Base-by-base conservation (phyloP, 192 early-diverging fungal genomes). In the Blastocladiella britannica region DNA sequence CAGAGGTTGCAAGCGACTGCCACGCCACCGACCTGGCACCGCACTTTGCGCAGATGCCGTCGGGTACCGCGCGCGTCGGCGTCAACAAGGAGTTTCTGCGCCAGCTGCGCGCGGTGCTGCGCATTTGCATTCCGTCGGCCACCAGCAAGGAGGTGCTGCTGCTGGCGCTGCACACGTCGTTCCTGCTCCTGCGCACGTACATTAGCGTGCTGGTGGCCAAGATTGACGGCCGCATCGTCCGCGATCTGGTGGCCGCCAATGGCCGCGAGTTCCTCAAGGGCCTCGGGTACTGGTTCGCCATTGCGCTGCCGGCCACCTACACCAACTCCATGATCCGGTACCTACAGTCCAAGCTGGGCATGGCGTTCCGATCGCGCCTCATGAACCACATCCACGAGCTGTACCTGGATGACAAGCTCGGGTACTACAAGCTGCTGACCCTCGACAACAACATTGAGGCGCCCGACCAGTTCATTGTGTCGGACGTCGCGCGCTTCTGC, bases 271-370 rank as follows among this genome's bases (percentile, higher is more conserved):
- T 93, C 61, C 64, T 86, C 31, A 69, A 76, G 3, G 83, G 84
- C 27, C 63, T 93, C 23, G 73, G 74, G 20, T 88, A 85, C 56
- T 97, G 90, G 87, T 90, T 97, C 64, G 77, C 82, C 23, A 89
- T 97, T 63, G 88, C 93, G 15, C 69, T 97, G 5, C 93, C 93
- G 22, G 90, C 93, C 5, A 93, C 90, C 6, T 97, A 92, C 66
- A 97, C 93, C 37, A 96, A 96, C 69, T 87, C 83, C 70, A 96
- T 96, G 93, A 89, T 86, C 69, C 67, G 72, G 53, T 63, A 60
- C 53, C 53, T 60, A 29, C 54, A 68, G 57, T 65, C 37, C 15
- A 74, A 74, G 51, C 66, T 78, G 23, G 65, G 70, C 30, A 63
- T 75, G 24, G 60, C 60, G 8, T 53, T 75, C 7, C 56, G 76